These are phyloP conservation scores for Hericium rajendrae DNA, from an alignment of 768 basidiomycete genomes.

Conservation along the genomic window DNA sequence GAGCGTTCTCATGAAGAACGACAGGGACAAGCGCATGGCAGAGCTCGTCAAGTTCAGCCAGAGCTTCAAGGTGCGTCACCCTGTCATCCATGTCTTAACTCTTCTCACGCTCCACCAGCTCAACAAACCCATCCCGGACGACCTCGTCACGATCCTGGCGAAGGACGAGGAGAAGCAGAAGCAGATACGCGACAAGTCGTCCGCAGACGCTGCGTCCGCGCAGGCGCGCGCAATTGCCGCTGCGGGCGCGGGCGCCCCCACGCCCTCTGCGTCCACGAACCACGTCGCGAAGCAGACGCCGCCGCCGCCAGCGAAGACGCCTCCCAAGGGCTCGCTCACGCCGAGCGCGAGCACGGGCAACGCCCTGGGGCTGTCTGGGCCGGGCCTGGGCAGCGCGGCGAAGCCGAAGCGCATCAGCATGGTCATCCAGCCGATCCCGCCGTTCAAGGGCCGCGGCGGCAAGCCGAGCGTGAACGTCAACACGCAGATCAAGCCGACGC, in stretches of 20 bases:
- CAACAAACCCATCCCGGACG: slow-evolving; percentile 91
- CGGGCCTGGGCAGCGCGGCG: background rate
- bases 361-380: background rate
- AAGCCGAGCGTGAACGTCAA: slow-evolving; percentile 20
- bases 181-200: slow-evolving; percentile 70
- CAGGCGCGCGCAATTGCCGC: slow-evolving; percentile 56
- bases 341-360: background rate
- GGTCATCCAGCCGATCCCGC: slow-evolving; percentile 85
- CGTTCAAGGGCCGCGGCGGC: slow-evolving; percentile 64
- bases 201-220: slow-evolving; percentile 52
- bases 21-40: slow-evolving; percentile 91
- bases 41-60: slow-evolving; percentile 90
- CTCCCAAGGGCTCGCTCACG: background rate
- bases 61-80: slow-evolving; percentile 73
- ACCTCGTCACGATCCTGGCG: slow-evolving; percentile 84
- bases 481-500: slow-evolving; percentile 19
- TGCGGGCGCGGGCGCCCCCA: slow-evolving; percentile 29
- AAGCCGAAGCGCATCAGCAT: slow-evolving; percentile 39
- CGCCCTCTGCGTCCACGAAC: slow-evolving; percentile 9
- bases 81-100: background rate
- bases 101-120: slow-evolving; percentile 36
- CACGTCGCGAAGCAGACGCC: slow-evolving; percentile 2
- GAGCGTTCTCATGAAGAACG: slow-evolving; percentile 79
- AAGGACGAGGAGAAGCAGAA: slow-evolving; percentile 91
- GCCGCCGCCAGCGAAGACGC: slow-evolving; percentile 13